Evolutionary conservation across 2,329 filamentous ascomycete genomes (phyloP), one percentile per base, ranked within the genome.

Genomic region (Colletotrichum sp.): DNA sequence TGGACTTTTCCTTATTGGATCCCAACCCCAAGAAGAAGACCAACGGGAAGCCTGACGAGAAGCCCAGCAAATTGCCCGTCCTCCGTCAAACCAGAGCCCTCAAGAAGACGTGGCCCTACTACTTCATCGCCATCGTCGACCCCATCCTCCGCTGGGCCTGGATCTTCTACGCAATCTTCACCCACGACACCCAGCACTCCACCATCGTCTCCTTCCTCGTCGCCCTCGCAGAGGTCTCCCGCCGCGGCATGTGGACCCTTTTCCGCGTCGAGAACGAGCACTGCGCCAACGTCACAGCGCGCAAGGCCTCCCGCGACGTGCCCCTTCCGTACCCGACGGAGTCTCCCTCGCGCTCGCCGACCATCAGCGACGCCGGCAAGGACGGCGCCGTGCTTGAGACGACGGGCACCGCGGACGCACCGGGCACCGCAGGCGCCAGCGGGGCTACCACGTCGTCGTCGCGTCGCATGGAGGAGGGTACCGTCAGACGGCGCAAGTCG

Each of bases 241-340:
- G 97, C 36, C 89, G 97, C 82, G 96, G 95, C 77, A 92, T 98
- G 82, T 99, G 97, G 97, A 93, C 94, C 1, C 88, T 99, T 6
- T 94, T 99, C 83, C 95, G 97, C 55, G 96, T 99, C 30, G 97
- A 99, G 84, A 99, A 99, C 84, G 97, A 99, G 81, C 97, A 99
- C 85, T 98, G 96, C 85, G 93, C 94, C 71, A 98, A 98, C 80
- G 96, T 99, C 3, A 91, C 93, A 22, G 93, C 95, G 79, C 98
- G 98, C 89, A 96, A 98, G 78, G 97, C 97, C 6, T 95, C 93
- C 3, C 91, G 96, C 72, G 96, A 98, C 80, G 91, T 98, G 1
- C 95, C 95, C 0, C 89, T 99, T 0, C 96, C 96, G 0, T 99
- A 98, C 82, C 89, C 92, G 66, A 85, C 93, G 63, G 88, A 91